A percentile compares a stretch with the other conserved stretches of the same genome.
Evolutionary conservation across 1,284 basidiomycete species (phyloP).

Genomic region (Ustilago trichophora): DNA sequence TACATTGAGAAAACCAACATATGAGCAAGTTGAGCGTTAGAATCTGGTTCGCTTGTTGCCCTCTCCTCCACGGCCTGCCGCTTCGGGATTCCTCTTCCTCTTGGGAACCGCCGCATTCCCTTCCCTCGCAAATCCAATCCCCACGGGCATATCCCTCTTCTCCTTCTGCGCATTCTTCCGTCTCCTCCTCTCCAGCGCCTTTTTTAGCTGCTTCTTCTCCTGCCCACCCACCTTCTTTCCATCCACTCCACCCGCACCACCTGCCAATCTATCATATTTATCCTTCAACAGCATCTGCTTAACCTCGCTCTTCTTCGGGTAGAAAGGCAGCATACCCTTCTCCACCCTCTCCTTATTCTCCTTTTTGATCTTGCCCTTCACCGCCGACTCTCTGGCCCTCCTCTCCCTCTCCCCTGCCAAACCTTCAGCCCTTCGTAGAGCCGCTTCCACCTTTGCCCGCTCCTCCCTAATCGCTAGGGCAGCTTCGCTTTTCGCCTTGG

Average conservation of each 20-base stretch:
- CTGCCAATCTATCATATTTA: constrained; percentile 48
- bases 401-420: constrained; percentile 73
- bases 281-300: constrained; percentile 52
- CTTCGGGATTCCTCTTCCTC: constrained; percentile 17
- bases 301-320: constrained; percentile 81
- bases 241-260: constrained; percentile 5
- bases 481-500: constrained; percentile 72
- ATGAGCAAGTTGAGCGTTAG: neutral
- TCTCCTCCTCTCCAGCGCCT: constrained; percentile 83
- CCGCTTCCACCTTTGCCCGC: constrained; percentile 78
- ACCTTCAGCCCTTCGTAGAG: constrained; percentile 81
- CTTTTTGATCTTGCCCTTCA: constrained; percentile 71
- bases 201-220: constrained; percentile 74
- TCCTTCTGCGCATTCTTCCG: constrained; percentile 88
- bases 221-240: constrained; percentile 24
- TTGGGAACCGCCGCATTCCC: constrained; percentile 24
- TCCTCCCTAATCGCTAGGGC: constrained; percentile 72
- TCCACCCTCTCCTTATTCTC: constrained; percentile 61
- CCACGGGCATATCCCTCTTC: constrained; percentile 72
- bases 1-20: too few relatives aligned
- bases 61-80: neutral
- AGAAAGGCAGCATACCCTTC: constrained; percentile 71
- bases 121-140: constrained; percentile 27
- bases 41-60: constrained; percentile 13
- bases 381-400: constrained; percentile 70